These are phyloP conservation scores for Carex littledalei DNA, from an alignment of 176 grass and related monocot species.

Conservation along the genomic window DNA sequence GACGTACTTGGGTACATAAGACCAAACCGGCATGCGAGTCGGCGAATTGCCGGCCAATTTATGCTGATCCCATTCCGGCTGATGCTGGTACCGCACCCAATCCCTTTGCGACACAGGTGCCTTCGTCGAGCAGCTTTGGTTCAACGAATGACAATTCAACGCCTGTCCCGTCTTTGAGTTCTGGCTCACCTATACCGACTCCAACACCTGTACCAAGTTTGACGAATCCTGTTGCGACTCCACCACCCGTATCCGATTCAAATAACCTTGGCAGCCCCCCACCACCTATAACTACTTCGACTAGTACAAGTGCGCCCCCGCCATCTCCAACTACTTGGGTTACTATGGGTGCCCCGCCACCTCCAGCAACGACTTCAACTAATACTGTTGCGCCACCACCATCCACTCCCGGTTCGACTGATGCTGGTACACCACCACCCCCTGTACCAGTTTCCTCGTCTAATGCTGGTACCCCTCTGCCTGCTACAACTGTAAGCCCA, in stretches of 20 bases:
- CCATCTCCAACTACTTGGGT: background rate
- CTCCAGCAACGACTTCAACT: background rate
- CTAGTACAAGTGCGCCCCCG: background rate
- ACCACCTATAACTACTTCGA: background rate
- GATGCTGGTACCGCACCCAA: slow-evolving; percentile 25
- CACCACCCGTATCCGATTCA: background rate
- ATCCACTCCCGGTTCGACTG: background rate
- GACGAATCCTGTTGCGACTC: background rate
- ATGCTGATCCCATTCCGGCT: slow-evolving; percentile 49
- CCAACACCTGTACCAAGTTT: slow-evolving; percentile 7
- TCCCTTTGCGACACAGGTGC: slow-evolving; percentile 25
- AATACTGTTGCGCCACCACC: background rate
- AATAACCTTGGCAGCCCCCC: background rate
- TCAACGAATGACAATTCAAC: background rate
- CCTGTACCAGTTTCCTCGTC: slow-evolving; percentile 10
- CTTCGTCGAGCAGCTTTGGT: background rate
- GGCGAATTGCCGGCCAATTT: slow-evolving; percentile 36
- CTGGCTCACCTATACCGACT: background rate
- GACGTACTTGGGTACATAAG: slow-evolving; percentile 40
- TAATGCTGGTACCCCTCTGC: slow-evolving; percentile 1
- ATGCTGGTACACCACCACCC: background rate
- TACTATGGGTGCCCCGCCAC: background rate
- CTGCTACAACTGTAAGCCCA: slow-evolving; percentile 18
- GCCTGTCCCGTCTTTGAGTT: slow-evolving; percentile 5
- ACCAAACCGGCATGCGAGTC: slow-evolving; percentile 41